Base-by-base conservation (phyloP, 352 stramenopile genomes). In the Peronosclerospora sorghi region DNA sequence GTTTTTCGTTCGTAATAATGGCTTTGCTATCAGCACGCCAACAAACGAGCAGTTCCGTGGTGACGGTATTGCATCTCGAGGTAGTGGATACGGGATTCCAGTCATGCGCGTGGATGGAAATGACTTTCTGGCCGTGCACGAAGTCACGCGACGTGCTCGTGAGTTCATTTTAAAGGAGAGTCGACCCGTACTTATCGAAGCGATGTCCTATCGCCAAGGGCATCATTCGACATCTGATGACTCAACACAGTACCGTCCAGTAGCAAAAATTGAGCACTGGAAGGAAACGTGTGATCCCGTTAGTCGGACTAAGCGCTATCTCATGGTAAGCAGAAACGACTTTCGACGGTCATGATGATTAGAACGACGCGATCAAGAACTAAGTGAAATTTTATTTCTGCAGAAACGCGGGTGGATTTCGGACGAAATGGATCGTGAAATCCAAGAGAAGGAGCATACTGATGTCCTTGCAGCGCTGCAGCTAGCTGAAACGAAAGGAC, bases 151-250 rank as follows among this genome's bases (percentile, higher is more conserved):
- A 5, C 66, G 79, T 48, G 95, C 95, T 8, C 79, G 93, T 9
- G 73, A 91, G 42, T 91, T 96, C 48, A 95, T 94, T 37, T 44
- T 97, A 21, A 62, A 80, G 32, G 66, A 97, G 36, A 83, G 77
- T 36, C 68, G 76, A 4, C 96, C 96, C 0, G 83, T 99, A 13
- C 70, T 99, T 35, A 88, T 99, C 45, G 96, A 99, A 60, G 79
- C 87, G 0, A 99, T 99, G 95, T 97, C 92, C 0, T 99, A 99
- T 64, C 84, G 96, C 5, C 80, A 97, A 48, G 93, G 95, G 8
- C 96, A 99, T 69, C 96, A 99, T 70, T 97, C 83, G 27, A 99
- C 96, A 2, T 98, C 87, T 0, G 96, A 99, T 59, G 95, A 99
- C 65, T 97, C 86, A 23, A 97, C 94, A 9, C 69, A 91, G 20